These are phyloP conservation scores for Zygotorulaspora sp. DNA, from an alignment of 805 yeast species.

Conservation along the genomic window DNA sequence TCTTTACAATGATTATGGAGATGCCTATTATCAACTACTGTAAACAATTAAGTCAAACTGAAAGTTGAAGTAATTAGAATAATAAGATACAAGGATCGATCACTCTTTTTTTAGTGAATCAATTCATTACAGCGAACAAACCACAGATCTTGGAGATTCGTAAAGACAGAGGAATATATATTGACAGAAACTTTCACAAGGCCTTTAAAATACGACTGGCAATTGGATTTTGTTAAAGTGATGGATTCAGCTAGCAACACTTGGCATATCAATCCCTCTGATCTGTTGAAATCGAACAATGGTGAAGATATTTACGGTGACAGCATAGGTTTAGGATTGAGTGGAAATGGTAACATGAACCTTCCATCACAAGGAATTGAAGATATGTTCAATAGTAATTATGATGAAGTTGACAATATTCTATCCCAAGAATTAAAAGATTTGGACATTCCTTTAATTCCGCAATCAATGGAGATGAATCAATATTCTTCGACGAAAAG, in stretches of 20 bases:
- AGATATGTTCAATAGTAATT: constrained; percentile 42
- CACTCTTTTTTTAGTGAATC: no score
- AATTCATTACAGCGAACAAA: no score
- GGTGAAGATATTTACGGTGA: constrained; percentile 6
- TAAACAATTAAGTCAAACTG: no score
- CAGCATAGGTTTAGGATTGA: neutral
- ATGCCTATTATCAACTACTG: neutral
- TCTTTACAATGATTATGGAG: constrained; percentile 1
- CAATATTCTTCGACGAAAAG: constrained; percentile 3
- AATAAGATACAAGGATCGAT: no score
- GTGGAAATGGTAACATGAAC: constrained; percentile 36
- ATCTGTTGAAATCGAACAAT: constrained; percentile 7
- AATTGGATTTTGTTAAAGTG: no score
- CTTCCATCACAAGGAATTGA: constrained; percentile 45
- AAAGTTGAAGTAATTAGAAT: no score
- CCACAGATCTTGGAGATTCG: no score
- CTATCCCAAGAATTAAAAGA: constrained; percentile 58
- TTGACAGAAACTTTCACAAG: no score
- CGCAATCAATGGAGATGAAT: constrained; percentile 11
- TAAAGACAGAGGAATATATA: no score
- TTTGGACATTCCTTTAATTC: constrained; percentile 53
- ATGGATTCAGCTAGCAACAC: constrained; percentile 16
- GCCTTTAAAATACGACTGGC: no score
- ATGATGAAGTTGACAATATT: constrained; percentile 50
- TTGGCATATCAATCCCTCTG: constrained; percentile 22